phyloP scores from a whole-genome alignment of 139 green algal genomes.

The Picochlorum sp. region DNA sequence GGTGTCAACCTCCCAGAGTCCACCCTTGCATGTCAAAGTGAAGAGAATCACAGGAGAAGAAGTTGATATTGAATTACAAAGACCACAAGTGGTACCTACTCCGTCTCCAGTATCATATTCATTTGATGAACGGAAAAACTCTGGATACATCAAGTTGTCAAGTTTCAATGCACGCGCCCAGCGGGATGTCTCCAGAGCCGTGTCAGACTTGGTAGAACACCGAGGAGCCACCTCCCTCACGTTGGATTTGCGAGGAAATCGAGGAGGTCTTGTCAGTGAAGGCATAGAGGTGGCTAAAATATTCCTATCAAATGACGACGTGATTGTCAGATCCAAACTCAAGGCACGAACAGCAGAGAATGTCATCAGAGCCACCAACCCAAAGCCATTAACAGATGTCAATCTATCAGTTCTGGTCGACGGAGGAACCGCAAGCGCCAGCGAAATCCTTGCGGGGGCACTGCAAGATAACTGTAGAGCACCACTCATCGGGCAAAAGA shows the following conservation, averaged over 20 bases:
- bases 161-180: constrained; percentile 75
- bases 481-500: constrained; percentile 62
- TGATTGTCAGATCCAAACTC: constrained; percentile 65
- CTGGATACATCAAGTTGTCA: constrained; percentile 52
- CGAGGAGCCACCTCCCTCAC: constrained; percentile 54
- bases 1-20: background rate
- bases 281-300: constrained; percentile 78
- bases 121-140: constrained; percentile 6
- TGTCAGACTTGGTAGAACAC: constrained; percentile 41
- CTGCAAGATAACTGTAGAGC: constrained; percentile 92
- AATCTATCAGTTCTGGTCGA: constrained; percentile 79
- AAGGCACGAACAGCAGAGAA: constrained; percentile 16
- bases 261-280: constrained; percentile 77
- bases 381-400: constrained; percentile 21
- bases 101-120: background rate
- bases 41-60: constrained; percentile 26
- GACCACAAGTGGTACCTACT: constrained; percentile 21
- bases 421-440: constrained; percentile 71
- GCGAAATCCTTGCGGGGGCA: constrained; percentile 85
- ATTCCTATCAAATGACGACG: constrained; percentile 61
- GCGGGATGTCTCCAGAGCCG: constrained; percentile 52
- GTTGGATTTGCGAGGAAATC: constrained; percentile 93
- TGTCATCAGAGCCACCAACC: constrained; percentile 15
- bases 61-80: constrained; percentile 22
- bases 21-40: constrained; percentile 26